phyloP scores from a whole-genome alignment of 192 early-diverging fungal genomes.

The Coemansia pectinata region DNA sequence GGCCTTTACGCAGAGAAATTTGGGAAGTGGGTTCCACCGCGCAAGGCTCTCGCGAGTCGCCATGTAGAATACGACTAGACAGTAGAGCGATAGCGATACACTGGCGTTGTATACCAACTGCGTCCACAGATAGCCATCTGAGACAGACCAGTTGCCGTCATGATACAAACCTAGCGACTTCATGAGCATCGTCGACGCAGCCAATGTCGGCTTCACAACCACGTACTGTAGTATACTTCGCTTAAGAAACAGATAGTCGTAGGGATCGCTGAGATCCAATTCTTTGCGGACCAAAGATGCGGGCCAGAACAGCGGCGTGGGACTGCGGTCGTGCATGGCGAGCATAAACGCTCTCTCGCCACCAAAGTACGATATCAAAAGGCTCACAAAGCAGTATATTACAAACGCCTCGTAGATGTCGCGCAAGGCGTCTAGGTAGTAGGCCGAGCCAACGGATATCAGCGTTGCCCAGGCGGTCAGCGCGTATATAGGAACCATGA shows the following conservation, averaged over 20 bases:
- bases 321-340: constrained; percentile 74
- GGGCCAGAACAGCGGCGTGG: constrained; percentile 82
- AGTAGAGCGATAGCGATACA: constrained; percentile 84
- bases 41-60: constrained; percentile 72
- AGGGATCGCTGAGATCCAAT: constrained; percentile 84
- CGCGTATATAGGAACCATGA: constrained; percentile 86
- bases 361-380: constrained; percentile 84
- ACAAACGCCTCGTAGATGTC: constrained; percentile 97
- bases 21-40: constrained; percentile 83
- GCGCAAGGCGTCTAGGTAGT: constrained; percentile 87
- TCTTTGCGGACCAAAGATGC: constrained; percentile 69
- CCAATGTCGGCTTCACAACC: constrained; percentile 81
- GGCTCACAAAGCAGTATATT: constrained; percentile 90
- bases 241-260: constrained; percentile 83
- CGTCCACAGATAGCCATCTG: constrained; percentile 77
- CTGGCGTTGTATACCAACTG: constrained; percentile 84
- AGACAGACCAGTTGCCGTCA: constrained; percentile 74
- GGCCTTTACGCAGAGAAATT: constrained; percentile 92
- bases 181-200: constrained; percentile 76
- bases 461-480: constrained; percentile 78
- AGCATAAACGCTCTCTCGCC: constrained; percentile 84
- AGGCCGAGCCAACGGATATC: constrained; percentile 69
- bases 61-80: constrained; percentile 85
- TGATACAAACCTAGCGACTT: constrained; percentile 73
- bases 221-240: constrained; percentile 95